Conservation (phyloP, 345 rosid genomes). For the Ceriops decandra region DNA sequence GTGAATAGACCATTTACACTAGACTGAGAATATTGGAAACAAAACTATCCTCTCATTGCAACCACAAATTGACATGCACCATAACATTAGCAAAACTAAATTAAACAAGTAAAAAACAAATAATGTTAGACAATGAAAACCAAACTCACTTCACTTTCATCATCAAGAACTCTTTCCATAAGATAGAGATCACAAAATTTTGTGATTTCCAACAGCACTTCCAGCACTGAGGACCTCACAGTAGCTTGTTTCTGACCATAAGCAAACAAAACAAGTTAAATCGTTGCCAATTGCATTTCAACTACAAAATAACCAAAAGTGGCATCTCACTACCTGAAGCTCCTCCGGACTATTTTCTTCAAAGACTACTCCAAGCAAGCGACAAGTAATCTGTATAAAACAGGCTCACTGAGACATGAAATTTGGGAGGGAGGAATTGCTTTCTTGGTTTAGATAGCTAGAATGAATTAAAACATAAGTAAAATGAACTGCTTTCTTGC, state of each 20-base stretch:
- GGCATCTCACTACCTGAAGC: conserved; percentile 52
- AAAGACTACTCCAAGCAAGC: conserved; percentile 81
- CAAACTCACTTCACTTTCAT: conserved; percentile 75
- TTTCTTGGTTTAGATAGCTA: background rate
- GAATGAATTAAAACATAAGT: background rate
- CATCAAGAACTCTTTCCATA: conserved; percentile 98
- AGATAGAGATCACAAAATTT: conserved; percentile 92
- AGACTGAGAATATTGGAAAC: no score
- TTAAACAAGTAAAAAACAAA: conserved; percentile 5
- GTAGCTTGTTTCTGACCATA: conserved; percentile 74
- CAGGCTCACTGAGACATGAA: conserved; percentile 7
- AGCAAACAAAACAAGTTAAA: conserved; percentile 16
- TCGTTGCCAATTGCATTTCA: conserved; percentile 1
- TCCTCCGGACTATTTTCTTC: conserved; percentile 91
- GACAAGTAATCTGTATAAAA: conserved; percentile 74
- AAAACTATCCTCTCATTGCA: background rate
- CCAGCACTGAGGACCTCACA: conserved; percentile 82
- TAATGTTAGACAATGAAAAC: conserved; percentile 4
- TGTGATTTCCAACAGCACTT: conserved; percentile 88
- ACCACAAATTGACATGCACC: background rate
- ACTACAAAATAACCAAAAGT: conserved; percentile 13
- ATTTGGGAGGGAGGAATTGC: background rate
- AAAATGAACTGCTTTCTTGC: background rate
- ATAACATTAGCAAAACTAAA: conserved; percentile 1
- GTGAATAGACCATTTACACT: background rate